A percentile compares a stretch with the other conserved stretches of the same genome.
phyloP scores from a whole-genome alignment of 306 rosid genomes.

The Casuarina glauca region DNA sequence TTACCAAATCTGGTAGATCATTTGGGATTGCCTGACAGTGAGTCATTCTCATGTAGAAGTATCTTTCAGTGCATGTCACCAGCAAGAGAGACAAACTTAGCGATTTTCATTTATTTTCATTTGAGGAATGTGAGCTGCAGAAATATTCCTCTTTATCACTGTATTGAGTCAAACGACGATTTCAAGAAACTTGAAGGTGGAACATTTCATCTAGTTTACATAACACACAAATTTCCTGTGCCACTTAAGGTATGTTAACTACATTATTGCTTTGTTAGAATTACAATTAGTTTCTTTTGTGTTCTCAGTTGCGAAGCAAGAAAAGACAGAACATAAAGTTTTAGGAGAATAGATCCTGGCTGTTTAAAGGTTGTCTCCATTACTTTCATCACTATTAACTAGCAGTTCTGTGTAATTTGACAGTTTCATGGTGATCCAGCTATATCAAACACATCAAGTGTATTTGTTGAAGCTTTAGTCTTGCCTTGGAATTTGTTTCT shows the following conservation, averaged over 20 bases:
- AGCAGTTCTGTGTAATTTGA: conserved; percentile 27
- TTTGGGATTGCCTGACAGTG: conserved; percentile 30
- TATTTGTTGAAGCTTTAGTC: conserved; percentile 73
- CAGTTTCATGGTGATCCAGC: conserved; percentile 51
- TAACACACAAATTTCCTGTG: conserved; percentile 75
- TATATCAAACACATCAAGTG: conserved; percentile 41
- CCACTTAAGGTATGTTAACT: conserved; percentile 51
- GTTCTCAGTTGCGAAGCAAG: conserved; percentile 19
- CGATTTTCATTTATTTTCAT: conserved; percentile 50
- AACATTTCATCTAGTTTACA: conserved; percentile 62
- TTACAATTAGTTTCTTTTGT: conserved; percentile 17
- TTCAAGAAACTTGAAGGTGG: conserved; percentile 48
- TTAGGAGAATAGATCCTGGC: conserved; percentile 1
- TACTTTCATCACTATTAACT: conserved; percentile 19
- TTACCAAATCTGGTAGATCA: conserved; percentile 39
- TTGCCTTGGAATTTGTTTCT: conserved; percentile 62
- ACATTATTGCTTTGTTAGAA: conserved; percentile 16
- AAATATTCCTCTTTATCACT: conserved; percentile 42
- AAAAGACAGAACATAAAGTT: background rate
- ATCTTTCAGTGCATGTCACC: conserved; percentile 49
- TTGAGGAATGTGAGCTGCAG: conserved; percentile 56
- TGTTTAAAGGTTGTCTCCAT: background rate
- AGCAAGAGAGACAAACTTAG: conserved; percentile 36
- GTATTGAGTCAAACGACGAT: conserved; percentile 36
- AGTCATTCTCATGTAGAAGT: conserved; percentile 59